Evolutionary conservation across 2,329 filamentous ascomycete species (phyloP).

Genomic region (Colletotrichum theobromicola): DNA sequence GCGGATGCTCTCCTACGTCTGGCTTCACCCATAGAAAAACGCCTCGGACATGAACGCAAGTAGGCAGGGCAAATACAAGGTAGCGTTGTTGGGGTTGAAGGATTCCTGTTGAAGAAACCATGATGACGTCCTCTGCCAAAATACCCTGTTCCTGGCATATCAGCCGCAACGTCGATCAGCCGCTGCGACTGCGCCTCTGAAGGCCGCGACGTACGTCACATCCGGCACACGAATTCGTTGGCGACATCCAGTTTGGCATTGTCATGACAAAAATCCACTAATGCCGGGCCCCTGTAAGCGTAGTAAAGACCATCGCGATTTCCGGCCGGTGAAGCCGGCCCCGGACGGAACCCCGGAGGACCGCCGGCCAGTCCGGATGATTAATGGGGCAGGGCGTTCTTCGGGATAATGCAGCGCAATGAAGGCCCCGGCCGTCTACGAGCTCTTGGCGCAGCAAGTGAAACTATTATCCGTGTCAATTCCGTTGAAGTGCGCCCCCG

Average conservation of each 20-base stretch:
- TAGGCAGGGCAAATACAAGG: not conserved
- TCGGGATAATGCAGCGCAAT: not conserved
- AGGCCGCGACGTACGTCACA: not conserved
- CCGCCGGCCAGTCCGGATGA: not conserved
- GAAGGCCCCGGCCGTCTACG: not conserved
- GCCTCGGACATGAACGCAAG: not conserved
- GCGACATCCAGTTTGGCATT: not conserved
- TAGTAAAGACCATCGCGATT: not conserved
- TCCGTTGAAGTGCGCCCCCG: not conserved
- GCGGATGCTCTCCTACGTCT: not conserved
- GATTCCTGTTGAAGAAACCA: not conserved
- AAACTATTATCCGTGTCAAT: not conserved
- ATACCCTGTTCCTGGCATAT: not conserved
- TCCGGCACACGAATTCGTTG: not conserved
- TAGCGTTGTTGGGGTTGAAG: not conserved
- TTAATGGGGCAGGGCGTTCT: not conserved
- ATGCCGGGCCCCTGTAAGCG: not conserved
- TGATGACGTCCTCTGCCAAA: not conserved
- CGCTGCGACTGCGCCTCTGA: not conserved
- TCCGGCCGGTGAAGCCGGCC: not conserved
- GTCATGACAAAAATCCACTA: not conserved
- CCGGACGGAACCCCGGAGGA: not conserved
- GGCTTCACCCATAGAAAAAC: no score
- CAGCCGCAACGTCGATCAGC: not conserved
- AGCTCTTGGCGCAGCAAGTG: not conserved